These are phyloP conservation scores for Phytophthora aleatoria DNA, from an alignment of 352 stramenopile genomes.

Conservation along the genomic window DNA sequence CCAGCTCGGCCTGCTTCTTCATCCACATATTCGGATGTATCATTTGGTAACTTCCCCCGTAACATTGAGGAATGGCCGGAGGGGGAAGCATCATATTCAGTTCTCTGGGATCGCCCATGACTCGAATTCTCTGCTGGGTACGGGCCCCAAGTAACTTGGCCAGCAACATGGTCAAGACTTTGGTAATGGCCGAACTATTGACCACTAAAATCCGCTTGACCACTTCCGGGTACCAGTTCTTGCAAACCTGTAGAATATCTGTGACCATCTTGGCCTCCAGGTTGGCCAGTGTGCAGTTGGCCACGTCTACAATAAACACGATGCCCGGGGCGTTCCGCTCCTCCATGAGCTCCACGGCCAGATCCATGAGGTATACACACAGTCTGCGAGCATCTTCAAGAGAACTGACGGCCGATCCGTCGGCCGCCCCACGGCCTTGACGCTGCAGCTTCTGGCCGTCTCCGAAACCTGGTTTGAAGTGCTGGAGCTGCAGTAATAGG, in stretches of 20 bases:
- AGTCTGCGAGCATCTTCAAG: constrained; percentile 69
- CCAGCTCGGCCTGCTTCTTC: constrained; percentile 69
- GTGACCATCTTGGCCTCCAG: constrained; percentile 70
- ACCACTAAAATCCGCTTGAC: constrained; percentile 66
- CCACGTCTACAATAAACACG: constrained; percentile 72
- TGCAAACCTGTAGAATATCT: constrained; percentile 61
- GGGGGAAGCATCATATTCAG: constrained; percentile 51
- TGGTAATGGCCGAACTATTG: constrained; percentile 60
- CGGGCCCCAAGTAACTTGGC: constrained; percentile 49
- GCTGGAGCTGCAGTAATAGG: constrained; percentile 61
- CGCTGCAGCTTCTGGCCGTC: constrained; percentile 60
- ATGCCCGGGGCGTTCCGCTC: constrained; percentile 64
- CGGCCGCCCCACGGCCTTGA: constrained; percentile 52
- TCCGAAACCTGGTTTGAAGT: constrained; percentile 69
- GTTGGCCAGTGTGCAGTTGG: constrained; percentile 49
- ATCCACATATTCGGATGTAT: constrained; percentile 65
- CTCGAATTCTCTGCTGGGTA: constrained; percentile 59
- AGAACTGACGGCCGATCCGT: constrained; percentile 58
- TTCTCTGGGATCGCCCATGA: constrained; percentile 50
- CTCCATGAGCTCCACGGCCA: constrained; percentile 77
- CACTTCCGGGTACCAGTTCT: constrained; percentile 70
- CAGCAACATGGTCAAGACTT: constrained; percentile 58
- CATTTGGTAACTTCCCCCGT: constrained; percentile 61
- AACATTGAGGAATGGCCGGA: constrained; percentile 61
- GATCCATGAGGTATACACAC: constrained; percentile 79